phyloP scores from a whole-genome alignment of 192 early-diverging fungal genomes.

The Dispira parvispora region DNA sequence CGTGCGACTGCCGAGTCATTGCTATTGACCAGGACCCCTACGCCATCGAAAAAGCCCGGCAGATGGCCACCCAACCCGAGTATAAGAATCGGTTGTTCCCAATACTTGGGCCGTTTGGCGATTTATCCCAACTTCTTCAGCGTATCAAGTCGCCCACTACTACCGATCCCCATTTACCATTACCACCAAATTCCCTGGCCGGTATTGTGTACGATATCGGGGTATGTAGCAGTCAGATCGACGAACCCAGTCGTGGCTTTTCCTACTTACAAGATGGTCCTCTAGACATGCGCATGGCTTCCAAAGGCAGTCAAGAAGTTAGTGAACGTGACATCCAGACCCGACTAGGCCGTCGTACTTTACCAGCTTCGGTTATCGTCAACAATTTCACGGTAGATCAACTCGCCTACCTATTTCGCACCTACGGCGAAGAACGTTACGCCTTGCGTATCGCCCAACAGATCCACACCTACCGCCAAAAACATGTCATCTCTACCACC shows the following conservation, averaged over 20 bases:
- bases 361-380: constrained; percentile 43
- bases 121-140: constrained; percentile 24
- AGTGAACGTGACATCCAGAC: constrained; percentile 12
- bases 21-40: constrained; percentile 56
- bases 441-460: constrained; percentile 38
- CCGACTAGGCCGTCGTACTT: constrained; percentile 16
- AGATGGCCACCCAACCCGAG: constrained; percentile 18
- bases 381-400: constrained; percentile 42
- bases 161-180: no score
- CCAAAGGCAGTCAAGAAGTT: constrained; percentile 13
- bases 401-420: constrained; percentile 40
- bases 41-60: constrained; percentile 35
- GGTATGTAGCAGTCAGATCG: constrained; percentile 50
- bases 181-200: constrained; percentile 22
- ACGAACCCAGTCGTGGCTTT: constrained; percentile 45
- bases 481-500: constrained; percentile 35
- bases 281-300: constrained; percentile 61
- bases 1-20: constrained; percentile 35
- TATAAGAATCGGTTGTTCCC: constrained; percentile 37
- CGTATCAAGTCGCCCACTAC: background rate
- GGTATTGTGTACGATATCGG: constrained; percentile 64
- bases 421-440: constrained; percentile 49
- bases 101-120: constrained; percentile 39
- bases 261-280: constrained; percentile 46
- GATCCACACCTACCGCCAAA: constrained; percentile 34